Conservation (phyloP, 1,284 basidiomycete genomes). For the Sphagnurus paluster region DNA sequence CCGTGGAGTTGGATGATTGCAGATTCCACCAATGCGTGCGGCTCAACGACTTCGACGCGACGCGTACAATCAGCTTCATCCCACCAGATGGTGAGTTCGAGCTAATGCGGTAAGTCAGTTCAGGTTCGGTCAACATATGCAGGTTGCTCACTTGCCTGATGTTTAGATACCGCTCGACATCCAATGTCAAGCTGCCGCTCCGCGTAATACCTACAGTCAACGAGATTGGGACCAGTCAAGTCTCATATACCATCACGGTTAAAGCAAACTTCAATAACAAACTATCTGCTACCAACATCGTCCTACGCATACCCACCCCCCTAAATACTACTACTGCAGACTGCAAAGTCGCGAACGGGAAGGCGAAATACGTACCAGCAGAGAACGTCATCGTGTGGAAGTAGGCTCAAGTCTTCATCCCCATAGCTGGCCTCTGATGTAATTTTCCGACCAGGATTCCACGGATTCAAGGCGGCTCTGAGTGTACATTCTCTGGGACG, state of each 20-base stretch:
- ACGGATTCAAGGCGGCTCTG: slow-evolving; percentile 89
- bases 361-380: slow-evolving; percentile 95
- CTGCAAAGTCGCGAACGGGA: slow-evolving; percentile 88
- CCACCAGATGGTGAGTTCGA: slow-evolving; percentile 99
- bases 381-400: slow-evolving; percentile 99
- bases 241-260: slow-evolving; percentile 89
- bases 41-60: slow-evolving; percentile 91
- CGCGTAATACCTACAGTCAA: slow-evolving; percentile 89
- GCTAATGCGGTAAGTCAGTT: slow-evolving; percentile 76
- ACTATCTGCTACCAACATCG: slow-evolving; percentile 90
- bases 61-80: slow-evolving; percentile 93
- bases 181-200: slow-evolving; percentile 94
- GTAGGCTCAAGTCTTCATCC: slow-evolving; percentile 51
- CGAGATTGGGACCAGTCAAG: slow-evolving; percentile 88
- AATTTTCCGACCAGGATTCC: slow-evolving; percentile 64
- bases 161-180: slow-evolving; percentile 86
- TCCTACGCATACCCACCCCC: slow-evolving; percentile 94
- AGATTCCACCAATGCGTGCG: slow-evolving; percentile 99
- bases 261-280: slow-evolving; percentile 91
- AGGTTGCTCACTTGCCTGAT: slow-evolving; percentile 28
- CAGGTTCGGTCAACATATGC: slow-evolving; percentile 11
- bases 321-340: slow-evolving; percentile 92
- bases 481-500: slow-evolving; percentile 83
- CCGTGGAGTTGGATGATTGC: slow-evolving; percentile 96
- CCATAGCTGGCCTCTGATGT: slow-evolving; percentile 1